Evolutionary conservation across 2,329 filamentous ascomycete species (phyloP), one percentile per base, ranked within the genome.

Genomic region (Claviceps monticola): DNA sequence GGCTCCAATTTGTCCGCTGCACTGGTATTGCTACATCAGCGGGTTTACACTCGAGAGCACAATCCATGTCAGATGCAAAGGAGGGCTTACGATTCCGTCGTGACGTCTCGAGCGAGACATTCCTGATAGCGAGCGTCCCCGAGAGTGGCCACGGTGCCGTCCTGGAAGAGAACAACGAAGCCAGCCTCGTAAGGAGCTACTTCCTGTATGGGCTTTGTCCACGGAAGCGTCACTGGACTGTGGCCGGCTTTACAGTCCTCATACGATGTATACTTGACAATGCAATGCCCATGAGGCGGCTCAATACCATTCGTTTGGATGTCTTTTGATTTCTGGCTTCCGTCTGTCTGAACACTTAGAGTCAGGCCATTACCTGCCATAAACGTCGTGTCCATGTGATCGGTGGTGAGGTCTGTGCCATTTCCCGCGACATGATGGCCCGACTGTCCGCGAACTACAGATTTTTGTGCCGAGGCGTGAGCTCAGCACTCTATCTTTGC

Each of bases 121-220:
- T 71, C 67, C 29, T 68, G 64, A 57, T 79, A 83, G 16, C 82
- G 74, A 46, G 72, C 65, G 57, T 86, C 82, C 7, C 82, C 82
- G 62, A 74, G 70, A 0, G 74, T 76, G 56, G 67, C 71, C 26
- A 79, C 74, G 1, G 63, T 60, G n/a, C 71, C 72, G 11, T 69
- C 60, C 1, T 67, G 51, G 2, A 71, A 63, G 6, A 79, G 63
- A 14, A 73, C 68, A 4, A 69, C 66, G 57, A 78, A 78, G 1
- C 76, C 76, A 0, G 71, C 65, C 44, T 74, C 70, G 56, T 72
- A 78, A 16, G 74, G 68, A 17, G 64, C 68, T 1, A 76, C 58
- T 51, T 78, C 71, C 19, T 58, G 59, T 19, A 74, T 60, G 1
- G 44, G 47, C 26, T 55, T 54, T 8, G 55, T 36, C 19, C 57